Evolutionary conservation across 2,329 filamentous ascomycete genomes (phyloP).

Genomic region (Cercospora sesami): DNA sequence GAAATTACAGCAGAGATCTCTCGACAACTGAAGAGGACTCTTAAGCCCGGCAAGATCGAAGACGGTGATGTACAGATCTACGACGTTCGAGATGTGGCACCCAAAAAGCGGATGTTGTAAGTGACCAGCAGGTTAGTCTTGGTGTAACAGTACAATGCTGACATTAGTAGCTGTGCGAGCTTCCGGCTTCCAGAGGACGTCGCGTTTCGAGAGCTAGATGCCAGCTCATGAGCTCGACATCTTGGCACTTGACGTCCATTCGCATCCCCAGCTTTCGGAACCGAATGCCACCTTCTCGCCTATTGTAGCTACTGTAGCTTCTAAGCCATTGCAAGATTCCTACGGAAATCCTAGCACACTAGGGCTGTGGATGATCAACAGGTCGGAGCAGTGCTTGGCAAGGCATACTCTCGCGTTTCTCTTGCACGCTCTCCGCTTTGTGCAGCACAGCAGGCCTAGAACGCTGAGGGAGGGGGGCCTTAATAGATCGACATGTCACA

Average conservation of each 20-base stretch:
- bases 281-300: background rate
- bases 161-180: conserved; percentile 63
- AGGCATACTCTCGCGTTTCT: background rate
- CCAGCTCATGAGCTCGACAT: background rate
- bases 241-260: background rate
- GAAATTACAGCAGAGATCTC: conserved; percentile 68
- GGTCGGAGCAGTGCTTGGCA: background rate
- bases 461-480: background rate
- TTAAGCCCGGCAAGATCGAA: conserved; percentile 54
- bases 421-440: background rate
- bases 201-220: conserved; percentile 48
- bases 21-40: conserved; percentile 58
- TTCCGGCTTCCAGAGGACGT: conserved; percentile 82
- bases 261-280: background rate
- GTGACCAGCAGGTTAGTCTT: background rate
- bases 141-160: background rate
- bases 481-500: background rate
- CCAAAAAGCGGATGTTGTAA: conserved; percentile 87
- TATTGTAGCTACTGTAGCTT: background rate
- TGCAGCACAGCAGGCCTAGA: background rate
- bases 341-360: background rate
- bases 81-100: conserved; percentile 82
- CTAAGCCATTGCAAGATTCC: background rate
- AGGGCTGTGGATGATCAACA: background rate
- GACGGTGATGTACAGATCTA: conserved; percentile 59